phyloP scores from a whole-genome alignment of 257 asterid species.

The Solanum dulcamara region DNA sequence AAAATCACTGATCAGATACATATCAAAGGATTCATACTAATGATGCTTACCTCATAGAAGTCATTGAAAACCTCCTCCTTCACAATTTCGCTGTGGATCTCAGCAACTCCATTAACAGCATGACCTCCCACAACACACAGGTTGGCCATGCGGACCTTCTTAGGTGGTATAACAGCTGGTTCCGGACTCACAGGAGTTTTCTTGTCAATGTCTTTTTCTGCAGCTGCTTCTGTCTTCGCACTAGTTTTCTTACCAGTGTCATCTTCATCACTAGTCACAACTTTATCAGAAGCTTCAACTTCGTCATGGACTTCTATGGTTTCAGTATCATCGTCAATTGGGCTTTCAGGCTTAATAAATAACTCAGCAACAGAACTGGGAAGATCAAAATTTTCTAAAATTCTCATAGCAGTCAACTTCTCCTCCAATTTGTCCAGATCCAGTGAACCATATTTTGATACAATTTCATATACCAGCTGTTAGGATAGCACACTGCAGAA shows the following conservation, averaged over 20 bases:
- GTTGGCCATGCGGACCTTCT: conserved; percentile 81
- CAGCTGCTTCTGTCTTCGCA: conserved; percentile 3
- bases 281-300: conserved; percentile 13
- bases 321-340: conserved; percentile 10
- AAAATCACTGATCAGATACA: not conserved
- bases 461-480: conserved; percentile 60
- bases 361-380: conserved; percentile 43
- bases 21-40: not conserved
- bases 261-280: conserved; percentile 14
- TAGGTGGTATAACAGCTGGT: conserved; percentile 32
- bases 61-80: conserved; percentile 69
- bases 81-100: conserved; percentile 75
- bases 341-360: conserved; percentile 8
- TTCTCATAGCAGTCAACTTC: conserved; percentile 58
- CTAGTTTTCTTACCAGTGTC: conserved; percentile 1
- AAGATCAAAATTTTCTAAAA: conserved; percentile 63
- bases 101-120: conserved; percentile 89
- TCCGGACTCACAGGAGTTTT: conserved; percentile 17
- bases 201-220: conserved; percentile 20
- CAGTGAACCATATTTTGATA: conserved; percentile 49
- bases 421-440: conserved; percentile 41
- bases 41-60: conserved; percentile 51
- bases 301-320: not conserved
- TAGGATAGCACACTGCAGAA: conserved; percentile 5
- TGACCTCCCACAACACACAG: conserved; percentile 84